Conservation (phyloP, 345 rosid genomes). For the Brassica rapa region DNA sequence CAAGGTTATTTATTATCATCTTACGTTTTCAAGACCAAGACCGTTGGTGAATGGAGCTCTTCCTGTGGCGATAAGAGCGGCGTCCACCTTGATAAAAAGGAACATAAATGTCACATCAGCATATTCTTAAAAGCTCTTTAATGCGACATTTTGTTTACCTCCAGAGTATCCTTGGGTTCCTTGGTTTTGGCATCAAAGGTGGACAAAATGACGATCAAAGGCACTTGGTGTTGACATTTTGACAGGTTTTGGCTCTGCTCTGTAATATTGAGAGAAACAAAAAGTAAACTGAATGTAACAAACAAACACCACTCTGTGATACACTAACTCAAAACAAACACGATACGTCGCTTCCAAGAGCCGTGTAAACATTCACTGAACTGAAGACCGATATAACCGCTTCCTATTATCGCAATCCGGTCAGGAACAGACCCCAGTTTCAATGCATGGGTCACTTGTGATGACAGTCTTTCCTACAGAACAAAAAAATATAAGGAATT, state of each 20-base stretch:
- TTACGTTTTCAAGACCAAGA: slow-evolving; percentile 94
- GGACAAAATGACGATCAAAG: slow-evolving; percentile 15
- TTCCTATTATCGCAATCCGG: slow-evolving; percentile 98
- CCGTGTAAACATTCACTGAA: slow-evolving; percentile 99
- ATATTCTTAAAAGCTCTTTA: neutral
- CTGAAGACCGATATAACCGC: slow-evolving; percentile 99
- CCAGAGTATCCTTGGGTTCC: slow-evolving; percentile 78
- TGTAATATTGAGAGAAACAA: slow-evolving; percentile 17
- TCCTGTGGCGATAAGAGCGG: slow-evolving; percentile 96
- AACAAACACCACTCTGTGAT: slow-evolving; percentile 6
- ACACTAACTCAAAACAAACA: neutral
- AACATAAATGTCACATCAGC: slow-evolving; percentile 9
- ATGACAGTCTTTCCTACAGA: slow-evolving; percentile 95
- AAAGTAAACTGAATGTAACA: neutral
- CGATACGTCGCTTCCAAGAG: slow-evolving; percentile 97
- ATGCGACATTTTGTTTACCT: slow-evolving; percentile 56
- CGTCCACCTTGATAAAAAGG: slow-evolving; percentile 58
- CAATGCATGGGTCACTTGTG: slow-evolving; percentile 97
- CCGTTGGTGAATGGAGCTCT: slow-evolving; percentile 99
- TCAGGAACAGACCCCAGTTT: slow-evolving; percentile 94
- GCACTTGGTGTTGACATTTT: too few species aligned
- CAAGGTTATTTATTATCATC: slow-evolving; percentile 16
- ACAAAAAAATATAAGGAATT: slow-evolving; percentile 6
- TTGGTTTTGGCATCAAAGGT: slow-evolving; percentile 85
- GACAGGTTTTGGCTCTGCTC: too few species aligned